Base-by-base conservation (phyloP, 2,329 filamentous ascomycete genomes). In the Verticillium nubilum region DNA sequence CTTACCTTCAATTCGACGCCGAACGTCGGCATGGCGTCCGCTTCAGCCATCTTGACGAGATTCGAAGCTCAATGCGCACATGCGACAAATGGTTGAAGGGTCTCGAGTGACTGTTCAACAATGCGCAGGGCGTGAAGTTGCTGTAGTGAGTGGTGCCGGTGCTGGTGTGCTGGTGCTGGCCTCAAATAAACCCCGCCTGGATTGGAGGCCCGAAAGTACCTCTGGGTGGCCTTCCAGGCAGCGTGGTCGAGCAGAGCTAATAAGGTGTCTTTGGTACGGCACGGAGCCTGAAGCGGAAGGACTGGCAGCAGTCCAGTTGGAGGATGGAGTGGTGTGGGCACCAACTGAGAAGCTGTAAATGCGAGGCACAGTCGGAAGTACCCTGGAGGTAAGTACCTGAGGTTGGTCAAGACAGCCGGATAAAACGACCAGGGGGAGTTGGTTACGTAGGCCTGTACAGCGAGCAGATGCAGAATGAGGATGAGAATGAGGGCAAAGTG, bases 1-100 rank as follows among this genome's bases (percentile, higher is more conserved):
- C 77, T 63, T 78, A 93, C 92, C 89, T 96, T 98, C 74, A 98
- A 83, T 80, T 97, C 93, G 61, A 89, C 86, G 77, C 95, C 95
- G 76, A 99, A 97, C 68, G 91, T 90, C 71, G 91, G 91, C 78
- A 87, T 83, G 72, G 84, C 86, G 68, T 96, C 92, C 75, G 91
- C 84, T 76, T 93, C 90, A 72, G 89, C 87, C 91, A 96, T 96
- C 66, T 66, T 74, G 68, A 64, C 62, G 66, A 29, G n/a, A 28
- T 31, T 56, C 59, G 58, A 29, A 56, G 58, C 26, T 35, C 26
- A 31, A 37, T 60, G 60, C 57, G 59, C 65, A 60, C 66, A 69
- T 69, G 62, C 64, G 67, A 53, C 33, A 28, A 25, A 42, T 28
- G 37, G 27, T 27, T 35, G 42, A 35, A 54, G 52, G 27, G 27